Conservation (phyloP, 129 eudicot genomes). For the Glebionis coronaria region DNA sequence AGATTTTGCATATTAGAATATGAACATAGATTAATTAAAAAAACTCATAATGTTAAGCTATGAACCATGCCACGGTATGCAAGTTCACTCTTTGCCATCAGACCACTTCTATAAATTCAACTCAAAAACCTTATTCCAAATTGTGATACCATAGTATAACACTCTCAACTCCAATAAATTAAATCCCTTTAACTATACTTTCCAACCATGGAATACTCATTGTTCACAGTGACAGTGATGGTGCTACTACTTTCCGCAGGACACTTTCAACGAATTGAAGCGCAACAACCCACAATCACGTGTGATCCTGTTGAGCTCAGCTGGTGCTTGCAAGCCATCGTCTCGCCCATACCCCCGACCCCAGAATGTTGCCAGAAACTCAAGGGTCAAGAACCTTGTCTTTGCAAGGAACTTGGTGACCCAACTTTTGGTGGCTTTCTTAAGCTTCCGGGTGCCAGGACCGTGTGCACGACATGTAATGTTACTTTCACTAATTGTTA, state of each 20-base stretch:
- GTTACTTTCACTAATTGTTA: slow-evolving; percentile 19
- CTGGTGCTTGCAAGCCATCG: slow-evolving; percentile 22
- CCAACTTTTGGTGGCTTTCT: slow-evolving; percentile 10
- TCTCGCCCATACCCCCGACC: slow-evolving; percentile 1
- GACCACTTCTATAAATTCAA: slow-evolving; percentile 26
- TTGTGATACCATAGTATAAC: not conserved
- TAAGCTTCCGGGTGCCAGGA: slow-evolving; percentile 17
- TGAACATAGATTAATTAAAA: too few relatives aligned
- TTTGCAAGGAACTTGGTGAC: slow-evolving; percentile 8
- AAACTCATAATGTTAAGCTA: not conserved
- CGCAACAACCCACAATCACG: not conserved
- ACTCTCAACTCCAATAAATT: not conserved
- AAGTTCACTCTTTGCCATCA: not conserved
- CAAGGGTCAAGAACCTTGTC: slow-evolving; percentile 24
- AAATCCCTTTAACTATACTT: not conserved
- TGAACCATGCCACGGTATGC: not conserved
- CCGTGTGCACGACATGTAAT: not conserved
- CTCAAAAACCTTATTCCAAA: too few relatives aligned
- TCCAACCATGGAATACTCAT: slow-evolving; percentile 15
- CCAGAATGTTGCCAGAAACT: slow-evolving; percentile 17
- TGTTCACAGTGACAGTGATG: slow-evolving; percentile 15
- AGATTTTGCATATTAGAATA: not conserved
- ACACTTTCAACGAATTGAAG: slow-evolving; percentile 4
- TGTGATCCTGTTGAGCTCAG: slow-evolving; percentile 25
- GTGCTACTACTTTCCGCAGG: slow-evolving; percentile 7